Conservation (phyloP, 768 basidiomycete genomes). For the Suillus brevipes region DNA sequence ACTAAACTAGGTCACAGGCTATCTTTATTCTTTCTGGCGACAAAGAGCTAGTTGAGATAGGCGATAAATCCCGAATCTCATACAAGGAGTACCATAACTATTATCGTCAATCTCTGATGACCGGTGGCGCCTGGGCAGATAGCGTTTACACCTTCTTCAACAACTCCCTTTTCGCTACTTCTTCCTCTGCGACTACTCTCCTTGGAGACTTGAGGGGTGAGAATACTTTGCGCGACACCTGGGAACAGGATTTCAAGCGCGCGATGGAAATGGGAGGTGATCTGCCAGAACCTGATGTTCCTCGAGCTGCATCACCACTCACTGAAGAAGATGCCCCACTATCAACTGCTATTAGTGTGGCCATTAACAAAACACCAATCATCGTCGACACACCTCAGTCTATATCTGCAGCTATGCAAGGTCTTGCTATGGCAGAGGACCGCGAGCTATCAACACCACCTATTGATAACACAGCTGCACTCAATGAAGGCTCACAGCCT, state of each 20-base stretch:
- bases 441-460: no score
- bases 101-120: background rate
- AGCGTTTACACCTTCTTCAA: constrained; percentile 3
- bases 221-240: background rate
- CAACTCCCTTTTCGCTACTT: background rate
- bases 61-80: background rate
- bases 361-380: no score
- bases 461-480: no score
- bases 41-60: background rate
- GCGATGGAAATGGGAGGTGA: background rate
- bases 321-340: background rate
- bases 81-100: constrained; percentile 8
- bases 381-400: background rate
- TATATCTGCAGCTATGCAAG: background rate
- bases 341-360: no score
- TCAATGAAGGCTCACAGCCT: background rate
- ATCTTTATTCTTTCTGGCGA: constrained; percentile 2
- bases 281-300: background rate
- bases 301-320: background rate
- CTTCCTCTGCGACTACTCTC: background rate
- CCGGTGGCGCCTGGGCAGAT: background rate
- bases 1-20: background rate
- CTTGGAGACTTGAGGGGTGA: background rate
- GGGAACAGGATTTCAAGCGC: background rate
- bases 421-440: background rate